Base-by-base conservation (phyloP, 495 filamentous ascomycete species). In the Neohortaea acidophila region DNA sequence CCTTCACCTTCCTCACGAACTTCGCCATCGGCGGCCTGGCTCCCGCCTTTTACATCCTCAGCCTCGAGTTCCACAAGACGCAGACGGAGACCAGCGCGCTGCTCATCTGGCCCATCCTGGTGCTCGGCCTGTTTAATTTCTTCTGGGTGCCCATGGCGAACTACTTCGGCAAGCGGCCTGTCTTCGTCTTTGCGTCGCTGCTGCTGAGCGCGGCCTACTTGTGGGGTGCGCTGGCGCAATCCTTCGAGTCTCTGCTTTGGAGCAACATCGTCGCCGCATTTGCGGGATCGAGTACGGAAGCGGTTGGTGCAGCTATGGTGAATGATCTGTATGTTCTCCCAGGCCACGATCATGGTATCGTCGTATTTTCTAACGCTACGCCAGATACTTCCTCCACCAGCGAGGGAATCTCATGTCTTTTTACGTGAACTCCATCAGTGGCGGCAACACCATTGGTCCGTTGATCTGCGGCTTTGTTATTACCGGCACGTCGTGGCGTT, bases 81-180 rank as follows among this genome's bases (percentile, higher is more conserved):
- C 47, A 51, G 44, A 53, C 41, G 9, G 35, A 56, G 31, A 57
- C 51, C 0, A 47, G 23, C 9, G 39, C 49, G 17, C 41, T 58
- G 10, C 45, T 56, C 5, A 40, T 54, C 11, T 58, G 51, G 51
- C 53, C 51, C 0, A 54, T 58, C 33, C 44, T 58, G 10, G 51
- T 56, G 1, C 44, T 58, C 9, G 55, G 55, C 0, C 8, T 52
- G 1, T 58, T 58, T 34, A 58, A 58, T 38, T 58, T 58, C 46
- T 51, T 58, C 32, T 58, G 55, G 55, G 55, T 58, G 7, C 55
- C 55, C 3, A 30, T 58, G 7, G 55, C 55, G 1, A 56, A 56
- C 27, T 56, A 54, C 35, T 54, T 58, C 30, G 55, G 55, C n/a
- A 56, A 58, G 36, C 39, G 55, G 20, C 55, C 55, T 15, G 36